Percentiles rank a stretch among this genome's conserved stretches.
phyloP scores from a whole-genome alignment of 1,139 yeast genomes.

The Scheffersomyces lignicola region DNA sequence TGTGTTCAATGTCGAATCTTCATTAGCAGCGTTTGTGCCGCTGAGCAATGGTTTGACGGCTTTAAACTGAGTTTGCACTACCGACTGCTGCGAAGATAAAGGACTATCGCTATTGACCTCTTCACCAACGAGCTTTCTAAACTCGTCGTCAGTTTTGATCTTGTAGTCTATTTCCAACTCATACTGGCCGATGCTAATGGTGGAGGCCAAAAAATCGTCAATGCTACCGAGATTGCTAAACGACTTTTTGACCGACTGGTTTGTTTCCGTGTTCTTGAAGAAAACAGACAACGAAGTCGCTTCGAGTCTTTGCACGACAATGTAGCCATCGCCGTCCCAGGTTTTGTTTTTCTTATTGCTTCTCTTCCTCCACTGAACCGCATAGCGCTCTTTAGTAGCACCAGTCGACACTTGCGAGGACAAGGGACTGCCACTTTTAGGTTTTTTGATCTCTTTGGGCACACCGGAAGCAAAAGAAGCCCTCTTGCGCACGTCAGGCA shows the following conservation, averaged over 20 bases:
- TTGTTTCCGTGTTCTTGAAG: constrained; percentile 17
- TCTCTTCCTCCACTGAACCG: constrained; percentile 69
- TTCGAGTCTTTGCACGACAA: constrained; percentile 22
- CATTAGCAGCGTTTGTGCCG: neutral
- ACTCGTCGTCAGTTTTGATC: constrained; percentile 17
- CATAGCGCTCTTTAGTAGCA: constrained; percentile 15
- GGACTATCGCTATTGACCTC: neutral
- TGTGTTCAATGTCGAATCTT: neutral
- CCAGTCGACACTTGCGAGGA: neutral
- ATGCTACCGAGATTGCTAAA: constrained; percentile 11
- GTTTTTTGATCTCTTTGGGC: neutral
- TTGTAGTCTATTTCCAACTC: constrained; percentile 58
- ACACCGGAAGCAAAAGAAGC: too few species aligned
- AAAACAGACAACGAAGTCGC: constrained; percentile 11
- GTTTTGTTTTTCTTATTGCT: constrained; percentile 80
- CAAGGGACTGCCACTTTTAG: neutral
- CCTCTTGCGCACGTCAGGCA: too few species aligned
- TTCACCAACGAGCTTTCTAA: neutral
- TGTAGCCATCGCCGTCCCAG: constrained; percentile 91
- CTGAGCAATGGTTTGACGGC: neutral
- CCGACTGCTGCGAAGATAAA: constrained; percentile 1
- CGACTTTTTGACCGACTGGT: constrained; percentile 18
- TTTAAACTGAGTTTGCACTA: constrained; percentile 1
- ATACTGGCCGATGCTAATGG: constrained; percentile 47
- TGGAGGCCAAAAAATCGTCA: constrained; percentile 26